Evolutionary conservation across 352 stramenopile species (phyloP), one percentile per base, ranked within the genome.

Genomic region (Globisporangium apiculatum): DNA sequence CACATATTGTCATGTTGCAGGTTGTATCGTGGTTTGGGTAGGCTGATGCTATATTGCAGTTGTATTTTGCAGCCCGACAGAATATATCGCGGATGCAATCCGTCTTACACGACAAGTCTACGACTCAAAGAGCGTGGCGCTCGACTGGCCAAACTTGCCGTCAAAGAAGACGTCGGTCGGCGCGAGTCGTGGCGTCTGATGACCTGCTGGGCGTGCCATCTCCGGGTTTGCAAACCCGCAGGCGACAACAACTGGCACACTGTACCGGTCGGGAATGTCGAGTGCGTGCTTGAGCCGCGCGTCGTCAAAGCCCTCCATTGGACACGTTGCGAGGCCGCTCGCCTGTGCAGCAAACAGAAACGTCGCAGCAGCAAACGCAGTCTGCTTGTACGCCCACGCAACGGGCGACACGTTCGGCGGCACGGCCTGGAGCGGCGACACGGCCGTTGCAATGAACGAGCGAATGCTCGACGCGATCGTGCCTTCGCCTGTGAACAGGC

Each of bases 331-430:
- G 3, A 95, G 62, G 0, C 78, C 82, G 37, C 91, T 76, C 5
- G 78, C 69, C 51, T 91, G 70, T 7, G 83, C 82, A 0, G 86
- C 86, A 17, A 85, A 76, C 38, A 94, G 38, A 58, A 91, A 93
- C 31, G 75, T 77, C 3, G 78, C 71, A 0, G 83, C 86, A 12
- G 80, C 86, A 52, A 95, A 80, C 35, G 69, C 71, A 11, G 83
- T 88, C 61, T 90, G 79, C 64, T 95, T 95, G 69, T 82, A 89
- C 1, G 82, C 74, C 83, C 83, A 95, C 38, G 83, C 80, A 46
- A 87, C 73, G 4, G 77, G 83, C 7, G 82, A 77, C 38, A 87
- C 83, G 35, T 72, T 76, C 9, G 74, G 67, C 12, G 86, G 82
- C 58, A 79, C 73, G 7, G 83, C 68, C 50, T 72, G 65, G 6